Evolutionary conservation across 176 grass and related monocot genomes (phyloP).

Genomic region (Triticum timopheevii): DNA sequence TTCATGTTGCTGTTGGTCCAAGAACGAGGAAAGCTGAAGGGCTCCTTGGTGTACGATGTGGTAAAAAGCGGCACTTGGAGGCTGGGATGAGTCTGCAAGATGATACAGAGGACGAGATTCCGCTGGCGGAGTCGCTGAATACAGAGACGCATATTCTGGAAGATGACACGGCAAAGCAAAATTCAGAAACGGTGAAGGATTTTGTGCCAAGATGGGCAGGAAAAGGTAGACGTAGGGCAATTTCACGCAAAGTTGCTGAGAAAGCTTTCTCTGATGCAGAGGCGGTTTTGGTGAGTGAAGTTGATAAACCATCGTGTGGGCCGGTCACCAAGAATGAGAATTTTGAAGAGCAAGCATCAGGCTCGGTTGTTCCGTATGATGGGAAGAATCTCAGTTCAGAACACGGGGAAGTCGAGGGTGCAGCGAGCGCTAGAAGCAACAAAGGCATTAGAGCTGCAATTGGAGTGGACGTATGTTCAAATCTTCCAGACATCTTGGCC

Average conservation of each 20-base stretch:
- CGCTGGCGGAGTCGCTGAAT: neutral
- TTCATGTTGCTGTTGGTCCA: neutral
- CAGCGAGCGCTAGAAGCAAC: slow-evolving; percentile 1
- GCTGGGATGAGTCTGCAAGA: neutral
- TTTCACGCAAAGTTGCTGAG: neutral
- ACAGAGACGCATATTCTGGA: neutral
- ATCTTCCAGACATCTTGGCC: neutral
- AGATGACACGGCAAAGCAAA: neutral
- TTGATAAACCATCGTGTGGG: neutral
- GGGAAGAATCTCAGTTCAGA: slow-evolving; percentile 5
- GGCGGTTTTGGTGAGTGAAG: neutral
- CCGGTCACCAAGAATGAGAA: neutral
- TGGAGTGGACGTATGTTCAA: slow-evolving; percentile 4
- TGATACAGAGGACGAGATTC: neutral
- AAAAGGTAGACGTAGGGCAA: neutral
- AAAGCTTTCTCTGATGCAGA: neutral
- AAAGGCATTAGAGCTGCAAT: slow-evolving; percentile 2
- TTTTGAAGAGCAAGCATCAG: neutral
- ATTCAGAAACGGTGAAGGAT: neutral
- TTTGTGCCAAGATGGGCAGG: neutral
- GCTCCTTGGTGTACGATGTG: neutral
- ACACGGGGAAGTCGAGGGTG: neutral
- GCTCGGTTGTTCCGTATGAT: neutral
- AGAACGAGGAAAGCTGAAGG: neutral
- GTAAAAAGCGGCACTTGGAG: neutral